Percentiles rank a stretch among this genome's conserved stretches.
These are phyloP conservation scores for Neostapfia colusana DNA, from an alignment of 176 grass and related monocot species.

Conservation along the genomic window DNA sequence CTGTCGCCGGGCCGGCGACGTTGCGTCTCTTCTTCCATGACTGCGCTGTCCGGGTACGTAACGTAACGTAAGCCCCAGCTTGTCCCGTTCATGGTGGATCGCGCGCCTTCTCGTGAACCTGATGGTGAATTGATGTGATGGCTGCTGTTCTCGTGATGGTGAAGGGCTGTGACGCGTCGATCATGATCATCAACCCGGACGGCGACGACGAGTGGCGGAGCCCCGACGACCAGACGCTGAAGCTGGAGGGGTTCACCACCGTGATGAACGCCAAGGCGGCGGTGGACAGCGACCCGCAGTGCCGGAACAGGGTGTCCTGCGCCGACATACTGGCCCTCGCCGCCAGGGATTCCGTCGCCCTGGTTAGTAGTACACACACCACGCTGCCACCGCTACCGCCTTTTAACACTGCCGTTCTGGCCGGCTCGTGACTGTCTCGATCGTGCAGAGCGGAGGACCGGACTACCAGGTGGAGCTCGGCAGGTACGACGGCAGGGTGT, in stretches of 20 bases:
- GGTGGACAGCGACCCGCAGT: conserved; percentile 55
- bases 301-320: conserved; percentile 67
- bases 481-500: conserved; percentile 59
- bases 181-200: conserved; percentile 54
- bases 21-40: conserved; percentile 80
- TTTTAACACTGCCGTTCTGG: not conserved
- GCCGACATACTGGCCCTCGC: conserved; percentile 76
- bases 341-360: conserved; percentile 52
- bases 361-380: conserved; percentile 42
- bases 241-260: conserved; percentile 49
- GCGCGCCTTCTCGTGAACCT: not conserved
- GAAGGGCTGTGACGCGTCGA: conserved; percentile 69
- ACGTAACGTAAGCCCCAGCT: not conserved
- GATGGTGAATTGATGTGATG: not conserved
- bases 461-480: conserved; percentile 68
- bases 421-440: not conserved
- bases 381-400: too few relatives aligned
- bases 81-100: not conserved
- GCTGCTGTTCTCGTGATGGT: not conserved
- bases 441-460: conserved; percentile 59
- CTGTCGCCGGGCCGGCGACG: conserved; percentile 42
- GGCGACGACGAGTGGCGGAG: conserved; percentile 65
- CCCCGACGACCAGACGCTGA: conserved; percentile 51
- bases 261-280: conserved; percentile 57
- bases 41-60: conserved; percentile 56